Evolutionary conservation across 805 yeast species (phyloP).

Genomic region (Wickerhamomyces ciferrii): DNA sequence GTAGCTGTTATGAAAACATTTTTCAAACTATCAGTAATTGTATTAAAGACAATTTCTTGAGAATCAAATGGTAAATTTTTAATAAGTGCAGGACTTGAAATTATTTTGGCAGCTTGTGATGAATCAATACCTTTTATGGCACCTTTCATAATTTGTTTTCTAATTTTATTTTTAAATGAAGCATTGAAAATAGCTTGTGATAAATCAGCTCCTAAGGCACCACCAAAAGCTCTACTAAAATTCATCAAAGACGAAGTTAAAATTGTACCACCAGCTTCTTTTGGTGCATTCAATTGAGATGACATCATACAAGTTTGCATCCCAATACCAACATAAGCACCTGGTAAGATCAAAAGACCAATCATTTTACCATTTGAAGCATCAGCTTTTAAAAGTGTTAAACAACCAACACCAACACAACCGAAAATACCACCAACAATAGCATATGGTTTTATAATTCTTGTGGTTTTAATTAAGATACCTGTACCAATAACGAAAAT

Average conservation of each 20-base stretch:
- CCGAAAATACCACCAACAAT: slow-evolving; percentile 30
- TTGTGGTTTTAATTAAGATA: slow-evolving; percentile 28
- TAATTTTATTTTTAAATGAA: slow-evolving; percentile 15
- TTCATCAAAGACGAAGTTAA: slow-evolving; percentile 40
- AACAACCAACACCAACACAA: slow-evolving; percentile 39
- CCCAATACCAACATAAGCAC: slow-evolving; percentile 41
- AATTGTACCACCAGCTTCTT: slow-evolving; percentile 42
- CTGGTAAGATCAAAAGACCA: slow-evolving; percentile 41
- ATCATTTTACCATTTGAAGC: slow-evolving; percentile 32
- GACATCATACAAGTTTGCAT: slow-evolving; percentile 40
- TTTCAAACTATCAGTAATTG: slow-evolving; percentile 29
- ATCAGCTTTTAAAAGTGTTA: slow-evolving; percentile 34
- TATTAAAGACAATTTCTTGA: neutral
- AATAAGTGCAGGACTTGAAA: neutral
- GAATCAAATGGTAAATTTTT: neutral
- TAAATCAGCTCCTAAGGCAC: slow-evolving; percentile 37
- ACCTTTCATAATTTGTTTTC: neutral
- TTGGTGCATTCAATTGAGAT: slow-evolving; percentile 46
- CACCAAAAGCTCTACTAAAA: slow-evolving; percentile 40
- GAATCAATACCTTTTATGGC: neutral
- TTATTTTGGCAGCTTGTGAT: neutral
- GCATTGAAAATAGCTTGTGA: slow-evolving; percentile 36
- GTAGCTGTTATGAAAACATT: slow-evolving; percentile 34
- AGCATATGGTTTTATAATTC: slow-evolving; percentile 35
- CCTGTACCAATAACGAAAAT: slow-evolving; percentile 24